Evolutionary conservation across 495 filamentous ascomycete genomes (phyloP), one percentile per base, ranked within the genome.

Genomic region (Aspergillus wentii): DNA sequence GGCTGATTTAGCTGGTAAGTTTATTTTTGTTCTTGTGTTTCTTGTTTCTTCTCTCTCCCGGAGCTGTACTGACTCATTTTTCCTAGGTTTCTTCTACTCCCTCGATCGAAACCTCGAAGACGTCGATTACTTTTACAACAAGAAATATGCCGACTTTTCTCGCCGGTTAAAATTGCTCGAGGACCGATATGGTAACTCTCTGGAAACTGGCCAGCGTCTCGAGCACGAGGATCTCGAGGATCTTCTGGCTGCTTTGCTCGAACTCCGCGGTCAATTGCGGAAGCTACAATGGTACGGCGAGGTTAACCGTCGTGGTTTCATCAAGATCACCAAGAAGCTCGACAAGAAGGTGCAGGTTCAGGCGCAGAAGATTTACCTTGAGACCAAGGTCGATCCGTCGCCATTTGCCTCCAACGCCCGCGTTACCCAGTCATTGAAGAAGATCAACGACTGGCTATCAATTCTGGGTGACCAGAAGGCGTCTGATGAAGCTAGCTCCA

Each of bases 261-360:
- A 97, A 53, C 72, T 96, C 34, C 75, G 92, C 29, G 81, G 82
- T 33, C 85, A 92, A 43, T 61, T 96, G 40, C 76, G 91, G 29
- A 96, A 96, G 46, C 70, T 98, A 42, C 85, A 94, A 62, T 96
- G 90, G 90, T 97, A 95, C 46, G 94, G 88, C 18, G 92, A 97
- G 65, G 89, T 97, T 48, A 98, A 98, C 54, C 76, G 90, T 23
- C 76, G 86, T 41, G 92, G 92, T 0, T 98, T 98, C 51, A 74
- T 94, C 49, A 98, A 98, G 66, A 97, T 98, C 61, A 91, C 89
- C 15, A 98, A 96, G 70, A 98, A 98, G 61, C 69, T 94, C 15
- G 89, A 95, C 66, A 95, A 95, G 66, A 94, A 90, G 62, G 71
- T 94, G 3, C 74, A 77, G 6, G 72, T 77, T 1, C 72, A 78